These are phyloP conservation scores for Scleroderma bovista DNA, from an alignment of 768 basidiomycete species.

Conservation along the genomic window DNA sequence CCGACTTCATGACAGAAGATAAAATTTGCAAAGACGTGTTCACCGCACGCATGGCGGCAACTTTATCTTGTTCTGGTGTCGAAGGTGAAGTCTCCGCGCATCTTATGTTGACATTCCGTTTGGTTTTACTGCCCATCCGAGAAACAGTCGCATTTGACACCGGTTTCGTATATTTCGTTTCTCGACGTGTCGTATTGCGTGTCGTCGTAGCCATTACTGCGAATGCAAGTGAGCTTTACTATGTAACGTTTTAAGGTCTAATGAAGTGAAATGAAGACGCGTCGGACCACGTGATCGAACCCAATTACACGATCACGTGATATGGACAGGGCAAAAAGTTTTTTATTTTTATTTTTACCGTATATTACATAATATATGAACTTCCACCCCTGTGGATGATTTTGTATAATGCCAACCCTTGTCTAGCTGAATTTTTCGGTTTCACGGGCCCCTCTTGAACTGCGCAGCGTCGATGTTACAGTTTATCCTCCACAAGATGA, in stretches of 20 bases:
- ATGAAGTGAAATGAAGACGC: too few species aligned
- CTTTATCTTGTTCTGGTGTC: conserved; percentile 32
- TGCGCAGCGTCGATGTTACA: too few species aligned
- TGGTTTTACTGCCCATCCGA: conserved; percentile 22
- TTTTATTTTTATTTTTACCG: too few species aligned
- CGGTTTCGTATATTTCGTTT: conserved; percentile 12
- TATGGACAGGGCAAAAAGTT: too few species aligned
- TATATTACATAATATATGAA: too few species aligned
- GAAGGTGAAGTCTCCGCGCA: background rate
- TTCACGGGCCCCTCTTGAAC: too few species aligned
- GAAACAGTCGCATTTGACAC: conserved; percentile 24
- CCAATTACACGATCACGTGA: background rate
- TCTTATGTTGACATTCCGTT: conserved; percentile 13
- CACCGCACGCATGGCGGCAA: conserved; percentile 54
- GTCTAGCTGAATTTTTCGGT: too few species aligned
- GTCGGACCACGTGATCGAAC: background rate
- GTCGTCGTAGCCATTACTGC: background rate
- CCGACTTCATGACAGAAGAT: conserved; percentile 46
- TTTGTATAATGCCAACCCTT: too few species aligned
- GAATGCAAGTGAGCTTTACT: background rate
- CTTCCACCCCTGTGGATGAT: too few species aligned
- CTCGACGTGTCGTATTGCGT: background rate
- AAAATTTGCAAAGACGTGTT: conserved; percentile 59
- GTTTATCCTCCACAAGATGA: too few species aligned
- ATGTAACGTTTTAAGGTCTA: background rate